Evolutionary conservation across 257 asterid species (phyloP), one percentile per base, ranked within the genome.

Genomic region (Primulina tabacum): DNA sequence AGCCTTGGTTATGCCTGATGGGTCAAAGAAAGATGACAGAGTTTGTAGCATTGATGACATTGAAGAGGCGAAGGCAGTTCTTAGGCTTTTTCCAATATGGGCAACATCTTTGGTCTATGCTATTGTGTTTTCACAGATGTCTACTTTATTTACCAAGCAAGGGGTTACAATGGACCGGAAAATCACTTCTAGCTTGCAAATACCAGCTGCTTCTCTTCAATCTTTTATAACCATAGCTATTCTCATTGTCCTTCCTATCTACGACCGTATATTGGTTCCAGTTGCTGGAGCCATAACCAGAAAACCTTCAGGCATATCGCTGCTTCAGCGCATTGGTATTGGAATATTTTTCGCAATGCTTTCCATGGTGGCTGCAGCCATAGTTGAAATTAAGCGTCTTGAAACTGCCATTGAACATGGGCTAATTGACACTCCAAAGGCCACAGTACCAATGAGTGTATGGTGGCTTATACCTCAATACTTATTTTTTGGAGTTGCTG

Each of bases 401-500:
- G 16, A 71, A 74, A 76, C 67, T 53, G 86, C 84, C 17, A 28
- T 20, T 38, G 73, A 64, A 29, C 61, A 76, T 40, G 82, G 83
- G 10, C 73, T 76, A 8, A 40, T 76, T 20, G 75, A 78, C 17
- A 35, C 35, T 12, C 88, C 88, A 2, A 53, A 71, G 17, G 83
- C 75, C 50, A 72, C 71, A 0, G 80, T 78, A n/a, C 88, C 84
- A n/a, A 74, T 84, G 86, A 76, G 78, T 29, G 71, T 78, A 52
- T 83, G 86, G 77, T 83, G 86, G 88, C 47, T 89, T 60, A 72
- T 86, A 0, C 96, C 91, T 28, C 95, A 90, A 4, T 80, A 84
- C 57, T 7, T 76, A 38, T 55, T 84, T 18, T 75, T 73, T 4
- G 91, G 95, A 55, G 67, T 86, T 12, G 73, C 90, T 0, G 90